These are phyloP conservation scores for Dothistroma septosporum DNA, from an alignment of 2,329 filamentous ascomycete species.

Conservation along the genomic window DNA sequence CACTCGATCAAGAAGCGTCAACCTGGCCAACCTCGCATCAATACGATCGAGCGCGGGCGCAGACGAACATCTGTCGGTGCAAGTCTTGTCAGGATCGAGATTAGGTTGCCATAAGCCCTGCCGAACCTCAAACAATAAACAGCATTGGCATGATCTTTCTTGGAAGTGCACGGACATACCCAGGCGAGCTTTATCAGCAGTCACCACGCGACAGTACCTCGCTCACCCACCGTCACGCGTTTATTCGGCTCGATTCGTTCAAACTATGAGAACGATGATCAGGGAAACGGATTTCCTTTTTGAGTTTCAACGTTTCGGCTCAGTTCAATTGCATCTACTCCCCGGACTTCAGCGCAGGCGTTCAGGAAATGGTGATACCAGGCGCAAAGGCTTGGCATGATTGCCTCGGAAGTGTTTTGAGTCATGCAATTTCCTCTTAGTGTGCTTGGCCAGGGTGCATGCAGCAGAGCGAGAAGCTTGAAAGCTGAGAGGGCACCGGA, in stretches of 20 bases:
- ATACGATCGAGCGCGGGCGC: too few species aligned
- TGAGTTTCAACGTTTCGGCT: background rate
- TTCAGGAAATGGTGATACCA: background rate
- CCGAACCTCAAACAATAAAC: background rate
- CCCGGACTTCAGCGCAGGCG: background rate
- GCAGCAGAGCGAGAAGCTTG: background rate
- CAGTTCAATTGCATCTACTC: background rate
- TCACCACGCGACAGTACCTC: background rate
- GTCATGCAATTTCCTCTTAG: background rate
- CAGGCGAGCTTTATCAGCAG: background rate
- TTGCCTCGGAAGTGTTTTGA: background rate
- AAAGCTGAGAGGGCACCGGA: background rate
- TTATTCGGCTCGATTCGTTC: background rate
- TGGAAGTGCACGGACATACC: constrained; percentile 3
- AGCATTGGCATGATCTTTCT: constrained; percentile 1
- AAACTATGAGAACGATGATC: background rate
- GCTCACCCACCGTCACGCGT: background rate
- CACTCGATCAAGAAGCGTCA: background rate
- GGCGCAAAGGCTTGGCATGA: background rate
- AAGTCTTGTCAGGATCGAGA: background rate
- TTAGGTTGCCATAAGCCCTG: background rate
- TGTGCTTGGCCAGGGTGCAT: background rate
- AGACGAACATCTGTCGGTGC: too few species aligned
- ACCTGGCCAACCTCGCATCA: background rate
- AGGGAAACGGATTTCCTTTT: background rate